Evolutionary conservation across 805 yeast genomes (phyloP), one percentile per base, ranked within the genome.

Genomic region (Maudiozyma serrabonitensis): DNA sequence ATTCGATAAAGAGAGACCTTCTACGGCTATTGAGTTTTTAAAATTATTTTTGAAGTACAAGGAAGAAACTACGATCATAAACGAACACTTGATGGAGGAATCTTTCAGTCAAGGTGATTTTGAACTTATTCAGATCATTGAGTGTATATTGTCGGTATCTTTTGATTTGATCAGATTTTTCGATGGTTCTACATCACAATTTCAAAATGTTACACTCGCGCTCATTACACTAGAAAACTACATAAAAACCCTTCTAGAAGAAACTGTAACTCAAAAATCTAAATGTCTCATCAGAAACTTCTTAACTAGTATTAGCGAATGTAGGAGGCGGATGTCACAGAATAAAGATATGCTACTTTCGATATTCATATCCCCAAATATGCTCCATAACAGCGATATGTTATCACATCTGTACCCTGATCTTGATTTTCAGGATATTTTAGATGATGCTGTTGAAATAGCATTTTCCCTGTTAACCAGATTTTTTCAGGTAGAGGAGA

Each of bases 91-190:
- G 15, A 23, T 25, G 7, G 52, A 51, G 41, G 57, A 52, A 43
- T 45, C 37, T n/a, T 51, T 56, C 19, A 51, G 51, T 18, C 46
- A 44, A 2, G 23, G 42, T 6, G 59, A 56, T 45, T 52, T 56
- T 32, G 41, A 23, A 28, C 11, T 49, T 2, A 28, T 43, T 13
- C 16, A 23, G n/a, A 45, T 41, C 15, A 12, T 52, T 12, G 16
- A 12, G 13, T 32, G 41, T 25, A 41, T 52, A 13, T 39, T 54
- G 18, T 32, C 46, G 2, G 15, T 43, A 4, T 7, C 37, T 11
- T 46, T 44, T 25, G 19, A 34, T 15, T 25, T 53, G n/a, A 25
- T 52, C 16, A 21, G 35, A 11, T 18, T 41, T n/a, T 49, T 49
- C 13, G 19, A 52, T 3, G 50, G 52, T 1, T n/a, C 51, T 18